These are phyloP conservation scores for Bjerkandera adusta DNA, from an alignment of 1,284 basidiomycete genomes.

Conservation along the genomic window DNA sequence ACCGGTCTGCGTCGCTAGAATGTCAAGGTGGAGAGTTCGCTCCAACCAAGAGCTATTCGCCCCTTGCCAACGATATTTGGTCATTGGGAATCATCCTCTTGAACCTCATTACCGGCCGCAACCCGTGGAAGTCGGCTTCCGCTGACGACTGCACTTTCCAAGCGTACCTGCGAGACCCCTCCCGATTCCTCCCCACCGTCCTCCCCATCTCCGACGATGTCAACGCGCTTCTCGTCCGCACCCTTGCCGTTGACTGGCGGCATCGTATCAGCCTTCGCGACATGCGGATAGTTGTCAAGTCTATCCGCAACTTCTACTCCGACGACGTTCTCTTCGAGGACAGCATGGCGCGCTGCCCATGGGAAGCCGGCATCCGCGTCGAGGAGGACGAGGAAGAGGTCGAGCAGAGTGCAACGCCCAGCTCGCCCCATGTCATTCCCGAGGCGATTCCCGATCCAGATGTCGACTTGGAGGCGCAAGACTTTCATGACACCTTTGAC, in stretches of 20 bases:
- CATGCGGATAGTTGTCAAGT: conserved; percentile 67
- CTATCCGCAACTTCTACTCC: conserved; percentile 69
- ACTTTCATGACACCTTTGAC: conserved; percentile 7
- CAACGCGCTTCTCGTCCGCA: conserved; percentile 64
- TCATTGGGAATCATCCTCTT: conserved; percentile 95
- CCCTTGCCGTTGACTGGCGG: conserved; percentile 74
- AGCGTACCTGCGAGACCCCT: conserved; percentile 66
- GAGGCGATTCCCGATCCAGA: conserved; percentile 10
- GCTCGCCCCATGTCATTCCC: conserved; percentile 1
- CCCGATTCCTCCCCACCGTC: conserved; percentile 66
- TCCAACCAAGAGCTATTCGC: conserved; percentile 74
- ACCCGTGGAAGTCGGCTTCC: conserved; percentile 98
- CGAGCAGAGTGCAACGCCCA: conserved; percentile 20
- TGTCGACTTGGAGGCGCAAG: conserved; percentile 3
- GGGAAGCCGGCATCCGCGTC: conserved; percentile 74
- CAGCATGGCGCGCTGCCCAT: conserved; percentile 79
- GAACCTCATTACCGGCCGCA: conserved; percentile 93
- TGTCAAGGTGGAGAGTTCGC: conserved; percentile 87
- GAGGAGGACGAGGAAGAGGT: conserved; percentile 34
- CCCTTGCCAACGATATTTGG: conserved; percentile 94
- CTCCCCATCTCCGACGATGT: conserved; percentile 73
- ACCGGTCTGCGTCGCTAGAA: conserved; percentile 48
- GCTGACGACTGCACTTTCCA: conserved; percentile 73
- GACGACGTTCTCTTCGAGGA: conserved; percentile 76
- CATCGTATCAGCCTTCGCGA: conserved; percentile 68